Conservation (phyloP, 805 yeast genomes). For the Starmera pachycereana region DNA sequence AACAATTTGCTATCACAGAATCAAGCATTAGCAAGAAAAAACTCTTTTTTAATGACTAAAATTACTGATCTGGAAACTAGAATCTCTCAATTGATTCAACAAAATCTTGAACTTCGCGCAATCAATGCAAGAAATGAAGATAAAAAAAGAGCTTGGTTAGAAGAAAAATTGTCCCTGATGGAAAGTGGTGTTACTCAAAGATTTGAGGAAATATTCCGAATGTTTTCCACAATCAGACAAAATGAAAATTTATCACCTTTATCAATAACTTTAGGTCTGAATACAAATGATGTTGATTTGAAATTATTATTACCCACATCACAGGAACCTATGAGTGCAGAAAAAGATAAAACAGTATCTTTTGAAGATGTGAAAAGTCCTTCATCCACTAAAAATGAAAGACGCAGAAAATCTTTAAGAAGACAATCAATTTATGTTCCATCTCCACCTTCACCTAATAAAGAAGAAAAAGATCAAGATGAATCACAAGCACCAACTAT, state of each 20-base stretch:
- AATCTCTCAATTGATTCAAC: slow-evolving; percentile 37
- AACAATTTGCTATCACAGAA: slow-evolving; percentile 28
- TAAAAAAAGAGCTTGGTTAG: slow-evolving; percentile 24
- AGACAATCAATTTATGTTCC: slow-evolving; percentile 30
- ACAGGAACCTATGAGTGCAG: slow-evolving; percentile 2
- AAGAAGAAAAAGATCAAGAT: slow-evolving; percentile 1
- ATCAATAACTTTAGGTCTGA: slow-evolving; percentile 1
- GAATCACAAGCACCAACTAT: neutral
- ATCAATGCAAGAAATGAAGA: slow-evolving; percentile 21
- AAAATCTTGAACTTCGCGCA: slow-evolving; percentile 35
- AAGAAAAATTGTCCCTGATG: slow-evolving; percentile 25
- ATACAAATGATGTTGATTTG: neutral
- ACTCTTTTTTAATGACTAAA: slow-evolving; percentile 40
- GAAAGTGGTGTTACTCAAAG: slow-evolving; percentile 32
- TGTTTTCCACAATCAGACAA: slow-evolving; percentile 30
- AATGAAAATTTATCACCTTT: slow-evolving; percentile 27
- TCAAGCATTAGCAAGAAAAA: slow-evolving; percentile 47
- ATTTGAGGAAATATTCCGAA: slow-evolving; percentile 34
- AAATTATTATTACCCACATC: slow-evolving; percentile 4
- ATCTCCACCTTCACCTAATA: slow-evolving; percentile 12
- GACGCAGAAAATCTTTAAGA: slow-evolving; percentile 28
- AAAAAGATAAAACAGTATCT: slow-evolving; percentile 15
- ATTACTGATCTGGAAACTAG: slow-evolving; percentile 43
- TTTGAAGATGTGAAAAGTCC: slow-evolving; percentile 17
- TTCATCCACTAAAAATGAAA: slow-evolving; percentile 12